phyloP scores from a whole-genome alignment of 2,329 filamentous ascomycete genomes.

The Hysterium pulicare region DNA sequence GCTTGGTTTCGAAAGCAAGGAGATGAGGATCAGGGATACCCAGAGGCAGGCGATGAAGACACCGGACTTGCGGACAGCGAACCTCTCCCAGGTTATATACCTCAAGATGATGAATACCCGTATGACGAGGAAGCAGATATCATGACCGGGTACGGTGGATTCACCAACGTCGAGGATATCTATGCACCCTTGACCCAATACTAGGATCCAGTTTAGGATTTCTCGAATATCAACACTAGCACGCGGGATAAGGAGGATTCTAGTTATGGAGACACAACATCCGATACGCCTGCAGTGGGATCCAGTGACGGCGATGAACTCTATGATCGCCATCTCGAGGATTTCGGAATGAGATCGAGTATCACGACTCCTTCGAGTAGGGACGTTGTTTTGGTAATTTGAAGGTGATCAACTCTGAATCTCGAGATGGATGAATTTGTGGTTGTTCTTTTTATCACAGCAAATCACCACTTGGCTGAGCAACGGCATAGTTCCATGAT shows the following conservation, averaged over 20 bases:
- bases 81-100: constrained; percentile 11
- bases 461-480: too few species aligned
- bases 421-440: constrained; percentile 4
- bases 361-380: constrained; percentile 18
- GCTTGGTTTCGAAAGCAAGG: too few species aligned
- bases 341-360: constrained; percentile 23
- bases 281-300: constrained; percentile 21
- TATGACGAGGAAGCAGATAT: constrained; percentile 1
- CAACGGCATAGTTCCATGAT: too few species aligned
- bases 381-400: constrained; percentile 16
- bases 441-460: too few species aligned
- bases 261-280: constrained; percentile 17
- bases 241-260: constrained; percentile 1
- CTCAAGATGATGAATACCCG: constrained; percentile 19
- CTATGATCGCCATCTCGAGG: constrained; percentile 21
- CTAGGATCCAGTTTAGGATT: not conserved
- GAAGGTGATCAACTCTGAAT: constrained; percentile 6
- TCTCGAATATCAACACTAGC: constrained; percentile 16
- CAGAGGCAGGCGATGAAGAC: constrained; percentile 18
- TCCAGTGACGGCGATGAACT: constrained; percentile 17
- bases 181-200: constrained; percentile 11
- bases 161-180: constrained; percentile 11
- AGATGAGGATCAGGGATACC: too few species aligned
- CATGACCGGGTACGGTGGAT: not conserved
- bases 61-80: constrained; percentile 2